These are phyloP conservation scores for Phytophthora tentaculata DNA, from an alignment of 352 stramenopile genomes.

Conservation along the genomic window DNA sequence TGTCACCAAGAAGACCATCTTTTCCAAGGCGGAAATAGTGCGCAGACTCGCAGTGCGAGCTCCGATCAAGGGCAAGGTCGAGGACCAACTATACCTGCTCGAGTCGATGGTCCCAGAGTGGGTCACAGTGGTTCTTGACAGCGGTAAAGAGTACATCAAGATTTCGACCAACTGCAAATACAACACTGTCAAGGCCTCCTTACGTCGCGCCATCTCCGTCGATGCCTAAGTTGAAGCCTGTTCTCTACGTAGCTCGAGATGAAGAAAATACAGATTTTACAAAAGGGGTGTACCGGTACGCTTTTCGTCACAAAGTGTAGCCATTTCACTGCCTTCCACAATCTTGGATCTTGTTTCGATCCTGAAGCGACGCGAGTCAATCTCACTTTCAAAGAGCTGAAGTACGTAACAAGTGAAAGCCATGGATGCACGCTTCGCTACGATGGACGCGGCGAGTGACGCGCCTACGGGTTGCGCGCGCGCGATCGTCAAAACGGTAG, in stretches of 20 bases:
- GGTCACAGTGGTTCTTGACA: constrained; percentile 67
- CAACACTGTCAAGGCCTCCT: constrained; percentile 65
- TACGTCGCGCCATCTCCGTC: constrained; percentile 55
- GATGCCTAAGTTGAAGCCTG: constrained; percentile 16
- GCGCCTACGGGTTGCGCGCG: constrained; percentile 26
- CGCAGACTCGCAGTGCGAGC: constrained; percentile 46
- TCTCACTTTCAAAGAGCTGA: constrained; percentile 27
- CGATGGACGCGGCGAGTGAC: constrained; percentile 37
- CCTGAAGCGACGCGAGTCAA: constrained; percentile 25
- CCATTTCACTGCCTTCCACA: constrained; percentile 10
- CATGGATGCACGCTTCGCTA: constrained; percentile 42
- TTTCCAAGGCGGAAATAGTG: constrained; percentile 55
- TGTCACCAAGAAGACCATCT: constrained; percentile 68
- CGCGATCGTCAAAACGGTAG: constrained; percentile 32
- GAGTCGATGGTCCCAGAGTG: constrained; percentile 78
- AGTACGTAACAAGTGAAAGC: not conserved
- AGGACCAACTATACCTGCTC: constrained; percentile 75
- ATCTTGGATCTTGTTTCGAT: constrained; percentile 29
- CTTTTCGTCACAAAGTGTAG: constrained; percentile 5
- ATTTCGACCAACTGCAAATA: constrained; percentile 67
- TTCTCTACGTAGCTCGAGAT: too few species aligned
- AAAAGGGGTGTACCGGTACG: not conserved
- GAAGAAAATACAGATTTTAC: not conserved
- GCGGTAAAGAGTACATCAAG: constrained; percentile 75
- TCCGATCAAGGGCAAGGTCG: constrained; percentile 61